These are phyloP conservation scores for Draba incana DNA, from an alignment of 345 rosid genomes.

Conservation along the genomic window DNA sequence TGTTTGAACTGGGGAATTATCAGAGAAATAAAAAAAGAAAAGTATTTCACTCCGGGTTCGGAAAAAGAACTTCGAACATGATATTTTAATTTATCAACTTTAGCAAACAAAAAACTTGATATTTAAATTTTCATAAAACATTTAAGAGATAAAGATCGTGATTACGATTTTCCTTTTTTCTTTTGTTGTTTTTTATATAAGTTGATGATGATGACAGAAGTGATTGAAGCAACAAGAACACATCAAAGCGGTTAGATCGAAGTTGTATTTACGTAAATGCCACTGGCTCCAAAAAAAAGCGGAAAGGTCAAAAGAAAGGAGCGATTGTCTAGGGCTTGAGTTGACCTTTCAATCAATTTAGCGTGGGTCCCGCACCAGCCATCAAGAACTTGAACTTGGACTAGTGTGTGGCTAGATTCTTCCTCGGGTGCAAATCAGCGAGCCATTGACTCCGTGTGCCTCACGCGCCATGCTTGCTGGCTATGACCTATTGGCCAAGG, in stretches of 20 bases:
- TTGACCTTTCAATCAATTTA: conserved; percentile 13
- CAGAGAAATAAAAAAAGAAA: not conserved
- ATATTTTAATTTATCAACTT: no score
- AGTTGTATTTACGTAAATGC: conserved; percentile 9
- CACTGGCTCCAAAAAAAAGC: conserved; percentile 29
- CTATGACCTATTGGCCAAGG: conserved; percentile 20
- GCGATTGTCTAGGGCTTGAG: not conserved
- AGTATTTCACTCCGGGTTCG: no score
- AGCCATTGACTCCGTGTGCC: conserved; percentile 23
- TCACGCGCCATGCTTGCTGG: conserved; percentile 27
- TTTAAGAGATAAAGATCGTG: conserved; percentile 5
- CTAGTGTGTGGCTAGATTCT: not conserved
- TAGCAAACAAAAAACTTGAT: not conserved
- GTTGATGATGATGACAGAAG: conserved; percentile 34
- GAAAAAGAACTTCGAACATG: no score
- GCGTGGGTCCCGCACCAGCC: conserved; percentile 2
- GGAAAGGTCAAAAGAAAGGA: conserved; percentile 28
- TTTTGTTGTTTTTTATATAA: not conserved
- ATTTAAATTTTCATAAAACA: not conserved
- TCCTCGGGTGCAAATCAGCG: not conserved
- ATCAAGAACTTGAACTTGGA: conserved; percentile 18
- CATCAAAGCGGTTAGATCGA: conserved; percentile 16
- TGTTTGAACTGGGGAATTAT: not conserved
- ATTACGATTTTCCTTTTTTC: not conserved
- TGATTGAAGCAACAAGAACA: conserved; percentile 1